Base-by-base conservation (phyloP, 495 filamentous ascomycete species). In the Astrocystis sublimbata region DNA sequence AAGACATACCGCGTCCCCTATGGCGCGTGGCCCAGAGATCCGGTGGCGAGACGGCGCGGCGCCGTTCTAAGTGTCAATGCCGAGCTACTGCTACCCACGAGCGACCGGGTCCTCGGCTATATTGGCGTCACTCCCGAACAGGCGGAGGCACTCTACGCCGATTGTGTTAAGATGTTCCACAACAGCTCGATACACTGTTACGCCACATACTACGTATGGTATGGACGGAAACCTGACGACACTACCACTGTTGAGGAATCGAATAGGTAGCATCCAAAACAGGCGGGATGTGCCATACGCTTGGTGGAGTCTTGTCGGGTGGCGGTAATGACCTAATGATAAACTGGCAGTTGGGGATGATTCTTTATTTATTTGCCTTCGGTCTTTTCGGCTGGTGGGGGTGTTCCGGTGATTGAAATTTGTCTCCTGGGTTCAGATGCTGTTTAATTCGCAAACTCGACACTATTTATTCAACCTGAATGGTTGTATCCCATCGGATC, bases 161-260 rank as follows among this genome's bases (percentile, higher is more conserved):
- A 62, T 8, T 52, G 46, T 31, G 9, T 56, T 30, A 47, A 56
- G 4, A 56, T 56, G 60, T 46, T 56, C 9, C 35, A 62, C 41
- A 52, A 62, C 51, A 43, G n/a, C 40, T 52, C 50, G 17, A 46
- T 49, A 55, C 60, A 38, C 28, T 55, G 17, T 31, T 62, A 23
- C 23, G 60, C 60, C 17, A 62, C 60, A 12, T 62, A 62, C 31
- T 56, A 62, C 23, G 60, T 62, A 4, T 62, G 60, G 60, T 62
- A 31, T 35, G 60, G 60, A 8, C 60, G 52, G 60, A 62, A 62
- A 41, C 60, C 60, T 17, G 42, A 49, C 15, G 56, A 17, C 12
- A 13, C 15, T 12, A 33, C 1, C 6, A 33, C 7, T 31, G 12
- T 33, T 4, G 33, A 12, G 13, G 57, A 41, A 38, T 8, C 33